Conservation (phyloP, 768 basidiomycete genomes). For the Auricularia cornea region DNA sequence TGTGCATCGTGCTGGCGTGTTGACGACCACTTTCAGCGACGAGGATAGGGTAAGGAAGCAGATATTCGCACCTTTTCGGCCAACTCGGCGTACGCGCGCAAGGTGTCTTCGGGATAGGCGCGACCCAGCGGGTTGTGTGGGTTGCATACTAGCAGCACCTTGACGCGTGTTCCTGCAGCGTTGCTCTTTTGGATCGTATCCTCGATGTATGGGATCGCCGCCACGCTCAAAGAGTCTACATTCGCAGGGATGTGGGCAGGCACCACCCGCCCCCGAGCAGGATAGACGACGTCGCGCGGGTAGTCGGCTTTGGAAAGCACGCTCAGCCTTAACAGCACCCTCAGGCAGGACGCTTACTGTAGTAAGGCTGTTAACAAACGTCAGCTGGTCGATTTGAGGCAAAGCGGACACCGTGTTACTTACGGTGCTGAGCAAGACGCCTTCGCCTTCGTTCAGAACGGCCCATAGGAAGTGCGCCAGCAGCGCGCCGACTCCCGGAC, state of each 20-base stretch:
- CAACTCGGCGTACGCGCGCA: background rate
- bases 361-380: background rate
- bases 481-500: background rate
- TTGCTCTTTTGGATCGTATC: background rate
- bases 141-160: constrained; percentile 4
- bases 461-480: background rate
- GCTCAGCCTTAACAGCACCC: too few relatives aligned
- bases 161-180: background rate
- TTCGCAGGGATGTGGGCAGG: background rate
- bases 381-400: background rate
- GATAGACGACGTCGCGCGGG: background rate
- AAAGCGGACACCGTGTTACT: background rate
- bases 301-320: background rate
- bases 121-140: constrained; percentile 5
- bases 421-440: background rate
- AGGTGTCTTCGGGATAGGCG: background rate
- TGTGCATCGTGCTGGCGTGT: background rate
- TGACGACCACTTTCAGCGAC: too few relatives aligned
- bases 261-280: background rate
- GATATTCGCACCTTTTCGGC: background rate
- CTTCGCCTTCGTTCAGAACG: background rate
- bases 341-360: background rate
- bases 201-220: background rate
- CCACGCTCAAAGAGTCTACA: background rate
- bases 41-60: background rate